Base-by-base conservation (phyloP, 2,329 filamentous ascomycete species). In the Pseudogymnoascus verrucosus region DNA sequence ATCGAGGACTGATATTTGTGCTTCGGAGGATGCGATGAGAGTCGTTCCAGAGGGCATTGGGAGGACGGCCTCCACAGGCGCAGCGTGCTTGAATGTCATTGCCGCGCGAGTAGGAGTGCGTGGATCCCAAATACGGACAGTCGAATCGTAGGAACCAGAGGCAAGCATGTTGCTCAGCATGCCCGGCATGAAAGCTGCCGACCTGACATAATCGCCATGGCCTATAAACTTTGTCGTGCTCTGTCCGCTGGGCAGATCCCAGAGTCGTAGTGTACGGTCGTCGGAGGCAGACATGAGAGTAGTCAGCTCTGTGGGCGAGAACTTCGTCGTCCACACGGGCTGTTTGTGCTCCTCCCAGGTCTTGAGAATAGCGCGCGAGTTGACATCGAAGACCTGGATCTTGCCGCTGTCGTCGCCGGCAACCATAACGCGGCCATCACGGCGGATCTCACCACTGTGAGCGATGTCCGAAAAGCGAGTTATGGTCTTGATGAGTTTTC, bases 271-370 rank as follows among this genome's bases (percentile, higher is more conserved):
- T 3, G 93, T 97, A 70, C 88, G 87, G 77, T 99, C 95, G 75
- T 99, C 95, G 74, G 90, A 92, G 62, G 90, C 89, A 72, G 89
- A 96, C 82, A 99, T 88, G 65, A 98, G 79, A 3, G 86, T 86
- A 0, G 95, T 99, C 67, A 93, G 82, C 66, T 95, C 89, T n/a
- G 83, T 84, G 1, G 92, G 91, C n/a, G 90, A 93, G 83, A 96
- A 99, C 75, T 89, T 89, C 54, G 92, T 93, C 23, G 89, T 86
- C 88, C 93, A 97, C 23, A 96, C 91, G 12, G 95, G 91, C 80
- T 96, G 93, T 78, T 92, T 93, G 79, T 98, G 93, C 69, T 93
- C 86, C 67, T 88, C 87, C 93, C 95, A 99, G 61, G 93, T 97
- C 80, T 95, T 93, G 70, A 99, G 79, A 68, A 99, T 96, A 3